A percentile compares a stretch with the other conserved stretches of the same genome.
These are phyloP conservation scores for Lolium perenne DNA, from an alignment of 176 grass and related monocot species.

Conservation along the genomic window DNA sequence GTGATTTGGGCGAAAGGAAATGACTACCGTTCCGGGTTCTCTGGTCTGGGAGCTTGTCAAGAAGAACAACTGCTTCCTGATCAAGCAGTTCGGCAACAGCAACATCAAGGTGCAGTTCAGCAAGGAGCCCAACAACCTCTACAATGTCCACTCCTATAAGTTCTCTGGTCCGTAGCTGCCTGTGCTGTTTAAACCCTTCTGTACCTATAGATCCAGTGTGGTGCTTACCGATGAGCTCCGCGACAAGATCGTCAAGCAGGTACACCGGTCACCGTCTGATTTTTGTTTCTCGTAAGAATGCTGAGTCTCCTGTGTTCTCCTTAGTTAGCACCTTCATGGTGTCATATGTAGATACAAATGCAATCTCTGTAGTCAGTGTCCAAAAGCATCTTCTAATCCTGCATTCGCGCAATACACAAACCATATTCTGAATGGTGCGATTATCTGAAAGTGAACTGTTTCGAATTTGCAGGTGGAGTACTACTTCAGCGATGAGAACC, in stretches of 20 bases:
- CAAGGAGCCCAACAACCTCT: conserved; percentile 97
- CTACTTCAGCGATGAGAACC: conserved; percentile 96
- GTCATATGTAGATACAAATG: not conserved
- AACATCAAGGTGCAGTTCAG: conserved; percentile 90
- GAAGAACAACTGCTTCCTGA: conserved; percentile 82
- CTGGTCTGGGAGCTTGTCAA: conserved; percentile 96
- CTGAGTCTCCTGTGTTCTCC: not conserved
- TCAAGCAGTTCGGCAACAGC: conserved; percentile 90
- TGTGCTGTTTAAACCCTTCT: not conserved
- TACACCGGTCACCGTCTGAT: not conserved
- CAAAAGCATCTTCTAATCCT: not conserved
- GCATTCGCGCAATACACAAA: conserved; percentile 11
- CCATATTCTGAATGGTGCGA: not conserved
- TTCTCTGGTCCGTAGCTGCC: conserved; percentile 57
- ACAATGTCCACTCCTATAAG: conserved; percentile 91
- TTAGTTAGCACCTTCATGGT: not conserved
- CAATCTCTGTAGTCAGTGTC: conserved; percentile 28
- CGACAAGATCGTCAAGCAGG: conserved; percentile 83
- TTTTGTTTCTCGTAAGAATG: conserved; percentile 17
- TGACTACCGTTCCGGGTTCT: conserved; percentile 74
- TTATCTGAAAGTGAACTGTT: not conserved
- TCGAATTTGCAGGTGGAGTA: conserved; percentile 75
- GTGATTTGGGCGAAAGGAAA: conserved; percentile 42
- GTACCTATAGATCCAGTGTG: not conserved
- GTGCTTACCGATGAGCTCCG: conserved; percentile 75